A percentile compares a stretch with the other conserved stretches of the same genome.
Evolutionary conservation across 225 moss, liverwort and hornwort genomes (phyloP).

Genomic region (Rhytidiadelphus loreus): DNA sequence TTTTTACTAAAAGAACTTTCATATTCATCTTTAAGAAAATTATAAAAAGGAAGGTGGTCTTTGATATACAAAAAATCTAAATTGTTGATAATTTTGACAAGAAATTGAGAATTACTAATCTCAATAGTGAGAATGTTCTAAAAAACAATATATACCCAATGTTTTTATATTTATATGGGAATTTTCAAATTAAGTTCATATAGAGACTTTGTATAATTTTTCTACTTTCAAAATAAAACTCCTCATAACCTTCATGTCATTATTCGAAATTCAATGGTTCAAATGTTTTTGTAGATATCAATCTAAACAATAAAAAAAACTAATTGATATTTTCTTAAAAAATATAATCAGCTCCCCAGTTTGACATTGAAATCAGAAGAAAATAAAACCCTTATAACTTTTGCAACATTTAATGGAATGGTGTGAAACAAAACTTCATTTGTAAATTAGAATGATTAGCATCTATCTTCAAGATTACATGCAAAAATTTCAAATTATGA

Average conservation of each 20-base stretch:
- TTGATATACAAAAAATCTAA: not conserved
- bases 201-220: not conserved
- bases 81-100: not conserved
- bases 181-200: not conserved
- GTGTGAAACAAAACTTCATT: fast-evolving
- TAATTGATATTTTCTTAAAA: not conserved
- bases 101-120: not conserved
- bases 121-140: not conserved
- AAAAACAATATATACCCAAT: not conserved
- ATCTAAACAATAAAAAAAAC: not conserved
- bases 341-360: fast-evolving
- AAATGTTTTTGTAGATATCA: not conserved
- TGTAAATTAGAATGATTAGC: not conserved
- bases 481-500: not conserved
- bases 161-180: not conserved
- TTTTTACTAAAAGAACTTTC: not conserved
- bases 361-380: not conserved
- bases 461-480: not conserved
- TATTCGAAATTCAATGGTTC: not conserved
- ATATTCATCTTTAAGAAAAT: not conserved
- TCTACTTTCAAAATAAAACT: not conserved
- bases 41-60: not conserved
- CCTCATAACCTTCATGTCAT: not conserved
- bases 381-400: not conserved
- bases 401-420: not conserved